Evolutionary conservation across 495 filamentous ascomycete species (phyloP), one percentile per base, ranked within the genome.

Genomic region (Podospora fimiseda): DNA sequence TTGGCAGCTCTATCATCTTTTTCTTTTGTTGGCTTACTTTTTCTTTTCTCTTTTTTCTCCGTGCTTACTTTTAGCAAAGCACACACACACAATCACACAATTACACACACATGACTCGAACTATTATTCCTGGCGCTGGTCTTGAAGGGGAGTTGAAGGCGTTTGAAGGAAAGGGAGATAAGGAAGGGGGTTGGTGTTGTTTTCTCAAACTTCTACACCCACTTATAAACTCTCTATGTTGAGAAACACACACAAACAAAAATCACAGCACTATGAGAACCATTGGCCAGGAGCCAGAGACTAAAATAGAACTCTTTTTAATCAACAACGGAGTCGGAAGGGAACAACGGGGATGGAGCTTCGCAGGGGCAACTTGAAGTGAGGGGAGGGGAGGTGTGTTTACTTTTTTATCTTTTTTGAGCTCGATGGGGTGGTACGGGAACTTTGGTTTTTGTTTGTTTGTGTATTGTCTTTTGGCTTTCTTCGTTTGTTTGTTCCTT

Each of bases 41-140:
- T 43, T 40, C 52, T 51, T 58, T 39, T 59, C 18, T 38, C 43
- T 48, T 47, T 36, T 27, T 50, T 50, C 44, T 43, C 33, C 11
- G 27, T 33, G 27, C 27, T 33, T 6, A 11, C 27, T 33, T 33
- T 11, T 33, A 5, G 11, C 27, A 33, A 33, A 33, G 27, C 27
- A 33, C 11, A 33, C 27, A 33, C 27, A 33, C 27, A 33, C 27
- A 5, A 33, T 33, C 6, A 33, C 27, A 33, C 27, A 5, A 33
- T 33, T 5, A n/a, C n/a, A n/a, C n/a, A n/a, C n/a, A n/a, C n/a
- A n/a, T n/a, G 27, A 33, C 27, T 33, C 27, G 27, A 11, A 33
- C 11, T 33, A 6, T 11, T 11, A 33, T 33, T 33, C 27, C 27
- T 11, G 27, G 11, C 27, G 27, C 27, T 11, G 27, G 11, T 43